Conservation (phyloP, 495 filamentous ascomycete genomes). For the Penicillium taxi region DNA sequence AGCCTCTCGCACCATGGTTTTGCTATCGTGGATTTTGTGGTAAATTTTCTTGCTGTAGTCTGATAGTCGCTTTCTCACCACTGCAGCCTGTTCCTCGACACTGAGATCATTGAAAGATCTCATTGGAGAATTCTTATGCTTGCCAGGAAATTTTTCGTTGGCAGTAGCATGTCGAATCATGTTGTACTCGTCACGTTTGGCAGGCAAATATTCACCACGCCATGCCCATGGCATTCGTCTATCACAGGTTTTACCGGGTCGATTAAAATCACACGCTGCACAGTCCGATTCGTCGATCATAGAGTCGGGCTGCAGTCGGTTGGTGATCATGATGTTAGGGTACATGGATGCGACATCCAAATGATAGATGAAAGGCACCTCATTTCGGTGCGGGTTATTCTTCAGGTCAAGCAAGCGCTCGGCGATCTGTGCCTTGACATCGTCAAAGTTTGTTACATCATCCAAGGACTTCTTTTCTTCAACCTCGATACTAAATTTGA, state of each 20-base stretch:
- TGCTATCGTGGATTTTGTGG: conserved; percentile 95
- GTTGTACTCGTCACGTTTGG: conserved; percentile 96
- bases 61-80: conserved; percentile 80
- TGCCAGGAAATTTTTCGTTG: conserved; percentile 83
- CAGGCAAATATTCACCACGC: conserved; percentile 95
- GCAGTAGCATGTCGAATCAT: conserved; percentile 94
- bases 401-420: conserved; percentile 66
- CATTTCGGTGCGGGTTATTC: conserved; percentile 68
- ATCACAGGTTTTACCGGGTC: conserved; percentile 95
- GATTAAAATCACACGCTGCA: conserved; percentile 96
- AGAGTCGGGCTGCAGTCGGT: conserved; percentile 93
- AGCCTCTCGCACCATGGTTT: conserved; percentile 86
- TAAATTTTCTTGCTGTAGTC: conserved; percentile 98
- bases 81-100: conserved; percentile 70
- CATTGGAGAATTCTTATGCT: conserved; percentile 56
- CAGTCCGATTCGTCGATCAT: conserved; percentile 96
- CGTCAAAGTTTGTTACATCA: conserved; percentile 87
- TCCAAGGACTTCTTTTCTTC: conserved; percentile 92
- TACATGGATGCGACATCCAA: conserved; percentile 99
- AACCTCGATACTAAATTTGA: conserved; percentile 85
- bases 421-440: conserved; percentile 78
- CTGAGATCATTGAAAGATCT: conserved; percentile 75
- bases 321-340: conserved; percentile 99
- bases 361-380: conserved; percentile 92
- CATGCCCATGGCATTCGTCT: conserved; percentile 93